Percentiles rank a stretch among this genome's conserved stretches.
Evolutionary conservation across 2,329 filamentous ascomycete genomes (phyloP).

Genomic region (Cryphonectria japonica): DNA sequence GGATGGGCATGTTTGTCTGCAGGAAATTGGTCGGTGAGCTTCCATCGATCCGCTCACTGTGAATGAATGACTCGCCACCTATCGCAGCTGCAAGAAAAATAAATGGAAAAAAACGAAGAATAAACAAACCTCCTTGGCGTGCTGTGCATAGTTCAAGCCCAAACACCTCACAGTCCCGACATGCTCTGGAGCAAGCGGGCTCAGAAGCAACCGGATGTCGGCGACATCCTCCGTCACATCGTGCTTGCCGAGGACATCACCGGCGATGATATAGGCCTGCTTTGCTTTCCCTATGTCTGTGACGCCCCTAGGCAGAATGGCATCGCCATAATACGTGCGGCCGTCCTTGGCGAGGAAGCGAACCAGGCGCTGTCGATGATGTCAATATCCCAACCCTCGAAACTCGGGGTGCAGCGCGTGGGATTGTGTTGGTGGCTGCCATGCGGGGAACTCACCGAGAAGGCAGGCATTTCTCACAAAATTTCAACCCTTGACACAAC

Average conservation of each 20-base stretch:
- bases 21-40: not conserved
- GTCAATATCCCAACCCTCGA: not conserved
- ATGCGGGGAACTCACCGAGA: constrained; percentile 31
- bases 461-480: constrained; percentile 30
- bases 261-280: constrained; percentile 64
- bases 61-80: not conserved
- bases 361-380: constrained; percentile 63
- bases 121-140: constrained; percentile 64
- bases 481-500: not conserved
- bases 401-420: not conserved
- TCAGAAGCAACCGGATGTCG: constrained; percentile 60
- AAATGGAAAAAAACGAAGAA: not conserved
- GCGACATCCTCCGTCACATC: constrained; percentile 65
- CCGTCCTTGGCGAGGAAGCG: constrained; percentile 75
- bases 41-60: not conserved
- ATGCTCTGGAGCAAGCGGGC: constrained; percentile 65
- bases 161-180: constrained; percentile 70
- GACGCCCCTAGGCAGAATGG: constrained; percentile 65
- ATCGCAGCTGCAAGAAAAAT: not conserved
- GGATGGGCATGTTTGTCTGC: constrained; percentile 63
- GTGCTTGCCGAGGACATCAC: constrained; percentile 68
- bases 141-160: constrained; percentile 73
- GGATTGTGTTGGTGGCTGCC: not conserved
- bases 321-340: constrained; percentile 73
- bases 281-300: constrained; percentile 64